Evolutionary conservation across 306 rosid genomes (phyloP).

Genomic region (Castanospermum australe): DNA sequence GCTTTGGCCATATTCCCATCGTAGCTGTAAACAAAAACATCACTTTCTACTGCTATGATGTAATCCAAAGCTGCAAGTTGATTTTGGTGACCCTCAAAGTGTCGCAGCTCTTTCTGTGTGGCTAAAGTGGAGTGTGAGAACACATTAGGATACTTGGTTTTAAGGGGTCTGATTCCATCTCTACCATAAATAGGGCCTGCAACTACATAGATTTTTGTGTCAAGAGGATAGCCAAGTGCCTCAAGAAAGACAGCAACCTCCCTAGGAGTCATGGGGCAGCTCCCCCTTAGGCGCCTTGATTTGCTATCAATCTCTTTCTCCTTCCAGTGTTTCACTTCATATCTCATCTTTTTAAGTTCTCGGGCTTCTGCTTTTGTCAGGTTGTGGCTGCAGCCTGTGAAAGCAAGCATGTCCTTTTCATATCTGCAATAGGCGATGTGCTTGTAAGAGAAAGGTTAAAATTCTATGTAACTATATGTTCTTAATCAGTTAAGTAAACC

Average conservation of each 20-base stretch:
- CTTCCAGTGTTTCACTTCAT: constrained; percentile 58
- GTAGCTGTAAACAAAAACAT: constrained; percentile 57
- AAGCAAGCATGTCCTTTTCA: constrained; percentile 84
- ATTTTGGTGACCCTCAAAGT: constrained; percentile 43
- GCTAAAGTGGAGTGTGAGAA: constrained; percentile 53
- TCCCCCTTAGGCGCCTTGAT: constrained; percentile 43
- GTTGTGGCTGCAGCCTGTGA: constrained; percentile 73
- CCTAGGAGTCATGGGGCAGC: constrained; percentile 84
- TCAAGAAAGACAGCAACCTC: constrained; percentile 64
- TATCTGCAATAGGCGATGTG: constrained; percentile 41
- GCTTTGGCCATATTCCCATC: constrained; percentile 84
- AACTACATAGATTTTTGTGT: constrained; percentile 56
- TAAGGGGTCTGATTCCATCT: constrained; percentile 40
- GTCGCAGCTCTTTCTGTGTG: constrained; percentile 52
- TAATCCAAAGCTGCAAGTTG: constrained; percentile 82
- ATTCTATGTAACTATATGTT: neutral
- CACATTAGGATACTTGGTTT: constrained; percentile 50
- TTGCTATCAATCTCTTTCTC: constrained; percentile 49
- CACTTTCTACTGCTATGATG: constrained; percentile 54
- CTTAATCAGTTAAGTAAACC: neutral
- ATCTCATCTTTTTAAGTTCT: constrained; percentile 48
- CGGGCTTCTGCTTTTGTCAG: constrained; percentile 39
- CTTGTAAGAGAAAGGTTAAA: neutral
- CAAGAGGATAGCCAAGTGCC: constrained; percentile 66
- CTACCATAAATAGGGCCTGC: constrained; percentile 57